phyloP scores from a whole-genome alignment of 768 basidiomycete genomes.

The Mycena indigotica region DNA sequence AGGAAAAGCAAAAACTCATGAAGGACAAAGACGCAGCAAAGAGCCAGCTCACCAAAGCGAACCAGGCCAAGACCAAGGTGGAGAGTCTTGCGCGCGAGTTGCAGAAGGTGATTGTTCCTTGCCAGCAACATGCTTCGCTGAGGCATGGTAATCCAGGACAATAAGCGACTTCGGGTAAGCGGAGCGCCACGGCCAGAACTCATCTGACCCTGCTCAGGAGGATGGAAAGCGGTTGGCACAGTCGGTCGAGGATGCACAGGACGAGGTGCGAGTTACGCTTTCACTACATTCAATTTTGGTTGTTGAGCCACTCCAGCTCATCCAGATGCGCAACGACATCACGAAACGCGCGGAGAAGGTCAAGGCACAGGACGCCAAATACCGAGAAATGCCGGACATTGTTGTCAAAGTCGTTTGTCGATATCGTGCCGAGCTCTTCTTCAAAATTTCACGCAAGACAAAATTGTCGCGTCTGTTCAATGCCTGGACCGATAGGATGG shows the following conservation, averaged over 20 bases:
- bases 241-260: constrained; percentile 84
- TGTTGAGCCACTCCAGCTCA: constrained; percentile 46
- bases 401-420: constrained; percentile 87
- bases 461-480: constrained; percentile 82
- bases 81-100: constrained; percentile 87
- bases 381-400: constrained; percentile 85
- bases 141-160: constrained; percentile 60
- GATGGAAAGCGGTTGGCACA: constrained; percentile 80
- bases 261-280: constrained; percentile 75
- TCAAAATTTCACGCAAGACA: constrained; percentile 91
- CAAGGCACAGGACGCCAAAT: constrained; percentile 77
- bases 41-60: constrained; percentile 82
- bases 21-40: constrained; percentile 96
- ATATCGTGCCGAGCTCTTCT: constrained; percentile 88
- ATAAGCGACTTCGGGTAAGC: constrained; percentile 82
- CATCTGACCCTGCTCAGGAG: constrained; percentile 53
- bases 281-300: constrained; percentile 8
- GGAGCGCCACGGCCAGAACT: constrained; percentile 8
- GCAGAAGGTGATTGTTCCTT: constrained; percentile 64
- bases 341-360: constrained; percentile 79
- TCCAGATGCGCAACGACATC: constrained; percentile 82
- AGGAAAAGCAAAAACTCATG: constrained; percentile 87
- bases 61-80: constrained; percentile 87
- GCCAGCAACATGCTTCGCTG: not conserved
- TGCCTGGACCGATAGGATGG: constrained; percentile 91